A percentile compares a stretch with the other conserved stretches of the same genome.
Conservation (phyloP, 73 alveolate genomes). For the Paramecium caudatum region DNA sequence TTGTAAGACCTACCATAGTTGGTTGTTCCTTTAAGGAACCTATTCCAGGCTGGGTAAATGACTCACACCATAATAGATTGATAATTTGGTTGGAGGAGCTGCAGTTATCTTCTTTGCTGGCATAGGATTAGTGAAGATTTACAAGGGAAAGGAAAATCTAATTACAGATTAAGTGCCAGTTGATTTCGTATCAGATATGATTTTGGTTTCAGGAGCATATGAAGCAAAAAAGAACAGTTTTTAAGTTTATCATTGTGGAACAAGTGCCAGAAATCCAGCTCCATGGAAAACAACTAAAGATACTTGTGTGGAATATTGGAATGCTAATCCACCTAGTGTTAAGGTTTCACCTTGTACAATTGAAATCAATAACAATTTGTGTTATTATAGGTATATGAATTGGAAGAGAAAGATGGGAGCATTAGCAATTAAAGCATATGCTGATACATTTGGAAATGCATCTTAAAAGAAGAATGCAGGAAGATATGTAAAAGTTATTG, state of each 20-base stretch:
- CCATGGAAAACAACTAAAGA: constrained; percentile 81
- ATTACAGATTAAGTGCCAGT: constrained; percentile 94
- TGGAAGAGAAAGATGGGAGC: constrained; percentile 22
- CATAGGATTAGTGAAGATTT: constrained; percentile 85
- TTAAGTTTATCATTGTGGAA: constrained; percentile 82
- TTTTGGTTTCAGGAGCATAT: constrained; percentile 79
- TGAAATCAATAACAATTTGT: constrained; percentile 52
- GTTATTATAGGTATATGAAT: constrained; percentile 53
- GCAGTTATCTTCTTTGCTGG: constrained; percentile 87
- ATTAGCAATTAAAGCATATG: neutral
- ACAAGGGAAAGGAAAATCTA: constrained; percentile 80
- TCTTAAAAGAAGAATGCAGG: constrained; percentile 44
- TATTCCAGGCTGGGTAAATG: constrained; percentile 93
- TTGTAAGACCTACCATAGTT: constrained; percentile 90
- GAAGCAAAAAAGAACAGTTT: constrained; percentile 58
- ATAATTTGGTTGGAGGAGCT: constrained; percentile 86
- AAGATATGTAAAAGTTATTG: constrained; percentile 57
- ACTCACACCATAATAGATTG: constrained; percentile 44
- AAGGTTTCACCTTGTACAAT: constrained; percentile 56
- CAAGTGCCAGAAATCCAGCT: constrained; percentile 86
- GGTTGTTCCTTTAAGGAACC: constrained; percentile 91
- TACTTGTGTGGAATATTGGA: constrained; percentile 74
- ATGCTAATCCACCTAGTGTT: constrained; percentile 73
- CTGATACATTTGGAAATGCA: constrained; percentile 23
- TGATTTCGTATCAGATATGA: constrained; percentile 86